These are phyloP conservation scores for Alternaria novae-zelandiae DNA, from an alignment of 2,329 filamentous ascomycete genomes.

Conservation along the genomic window DNA sequence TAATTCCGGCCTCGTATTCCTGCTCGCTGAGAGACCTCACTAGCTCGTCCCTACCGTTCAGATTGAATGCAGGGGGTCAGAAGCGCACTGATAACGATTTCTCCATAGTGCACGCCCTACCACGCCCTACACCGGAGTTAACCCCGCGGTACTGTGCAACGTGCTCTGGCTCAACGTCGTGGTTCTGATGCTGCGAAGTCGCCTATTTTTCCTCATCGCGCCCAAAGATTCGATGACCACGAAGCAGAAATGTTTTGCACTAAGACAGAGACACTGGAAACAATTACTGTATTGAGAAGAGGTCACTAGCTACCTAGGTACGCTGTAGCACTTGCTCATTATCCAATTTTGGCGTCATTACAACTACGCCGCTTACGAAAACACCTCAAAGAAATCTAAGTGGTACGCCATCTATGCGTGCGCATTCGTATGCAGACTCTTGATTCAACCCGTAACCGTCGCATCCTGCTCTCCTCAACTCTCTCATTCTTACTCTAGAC, in stretches of 20 bases:
- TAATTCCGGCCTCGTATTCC: conserved; percentile 9
- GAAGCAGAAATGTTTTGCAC: not conserved
- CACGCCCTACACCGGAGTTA: not conserved
- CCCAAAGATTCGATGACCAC: not conserved
- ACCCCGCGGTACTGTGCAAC: not conserved
- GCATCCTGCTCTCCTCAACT: not conserved
- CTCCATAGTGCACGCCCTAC: not conserved
- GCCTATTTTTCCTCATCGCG: not conserved
- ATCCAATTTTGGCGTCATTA: not conserved
- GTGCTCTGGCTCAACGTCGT: not conserved
- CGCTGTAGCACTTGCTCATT: not conserved
- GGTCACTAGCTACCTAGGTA: not conserved
- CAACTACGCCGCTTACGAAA: not conserved
- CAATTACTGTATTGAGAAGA: not conserved
- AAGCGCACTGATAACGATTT: conserved; percentile 1
- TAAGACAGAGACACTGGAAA: not conserved
- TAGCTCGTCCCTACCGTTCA: not conserved
- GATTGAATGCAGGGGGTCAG: not conserved
- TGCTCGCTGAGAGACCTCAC: not conserved
- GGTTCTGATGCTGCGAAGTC: not conserved
- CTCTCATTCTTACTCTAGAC: not conserved
- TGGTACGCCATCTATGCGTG: not conserved
- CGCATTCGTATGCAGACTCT: not conserved
- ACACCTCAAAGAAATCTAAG: not conserved
- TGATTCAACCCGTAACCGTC: not conserved